Conservation (phyloP, 1,284 basidiomycete genomes). For the Malassezia restricta region DNA sequence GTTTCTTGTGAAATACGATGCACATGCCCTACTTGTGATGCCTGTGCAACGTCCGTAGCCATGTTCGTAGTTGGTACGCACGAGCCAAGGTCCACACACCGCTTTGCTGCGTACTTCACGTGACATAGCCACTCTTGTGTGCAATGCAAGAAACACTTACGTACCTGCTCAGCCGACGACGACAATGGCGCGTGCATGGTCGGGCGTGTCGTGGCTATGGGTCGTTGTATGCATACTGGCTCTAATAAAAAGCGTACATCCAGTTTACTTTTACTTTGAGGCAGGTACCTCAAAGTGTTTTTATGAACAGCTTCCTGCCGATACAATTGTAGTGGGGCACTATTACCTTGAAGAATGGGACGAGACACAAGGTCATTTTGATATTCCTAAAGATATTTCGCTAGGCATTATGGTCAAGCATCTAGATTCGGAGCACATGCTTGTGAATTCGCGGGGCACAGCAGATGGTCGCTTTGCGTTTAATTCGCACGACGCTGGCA, state of each 20-base stretch:
- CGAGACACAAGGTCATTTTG: slow-evolving; percentile 60
- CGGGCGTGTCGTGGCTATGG: slow-evolving; percentile 3
- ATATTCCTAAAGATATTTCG: slow-evolving; percentile 64
- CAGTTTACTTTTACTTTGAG: slow-evolving; percentile 49
- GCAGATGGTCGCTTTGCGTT: slow-evolving; percentile 88
- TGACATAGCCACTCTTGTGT: neutral
- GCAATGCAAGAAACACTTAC: neutral
- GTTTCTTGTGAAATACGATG: slow-evolving; percentile 1
- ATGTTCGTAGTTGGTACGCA: neutral
- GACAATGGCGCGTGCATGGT: neutral
- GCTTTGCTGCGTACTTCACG: neutral
- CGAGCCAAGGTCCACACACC: neutral
- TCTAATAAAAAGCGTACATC: neutral
- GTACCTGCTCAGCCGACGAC: neutral
- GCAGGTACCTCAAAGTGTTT: slow-evolving; percentile 57
- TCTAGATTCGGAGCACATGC: slow-evolving; percentile 20
- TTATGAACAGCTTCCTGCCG: slow-evolving; percentile 88
- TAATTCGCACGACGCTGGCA: slow-evolving; percentile 87
- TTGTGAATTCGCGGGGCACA: slow-evolving; percentile 73
- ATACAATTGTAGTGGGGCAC: slow-evolving; percentile 83
- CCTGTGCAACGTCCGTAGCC: neutral
- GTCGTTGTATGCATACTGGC: slow-evolving; percentile 3
- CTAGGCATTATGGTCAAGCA: slow-evolving; percentile 74
- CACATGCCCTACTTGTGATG: neutral
- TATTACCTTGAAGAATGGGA: slow-evolving; percentile 71